These are phyloP conservation scores for Alternaria sp. DNA, from an alignment of 2,329 filamentous ascomycete genomes.

Conservation along the genomic window DNA sequence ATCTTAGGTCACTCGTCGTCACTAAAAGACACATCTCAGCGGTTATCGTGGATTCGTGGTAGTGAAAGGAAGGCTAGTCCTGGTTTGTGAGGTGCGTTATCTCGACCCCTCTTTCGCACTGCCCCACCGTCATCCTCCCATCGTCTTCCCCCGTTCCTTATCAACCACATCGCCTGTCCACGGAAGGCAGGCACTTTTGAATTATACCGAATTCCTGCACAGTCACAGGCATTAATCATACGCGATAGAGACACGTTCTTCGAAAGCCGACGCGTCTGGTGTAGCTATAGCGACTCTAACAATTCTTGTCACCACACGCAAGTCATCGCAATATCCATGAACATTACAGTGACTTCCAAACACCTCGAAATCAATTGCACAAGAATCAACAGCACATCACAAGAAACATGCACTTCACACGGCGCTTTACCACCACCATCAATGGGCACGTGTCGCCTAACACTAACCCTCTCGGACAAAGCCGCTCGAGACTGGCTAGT, in stretches of 20 bases:
- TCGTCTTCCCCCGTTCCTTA: slow-evolving; percentile 31
- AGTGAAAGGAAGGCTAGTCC: slow-evolving; percentile 26
- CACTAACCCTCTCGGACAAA: slow-evolving; percentile 58
- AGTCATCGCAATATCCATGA: background rate
- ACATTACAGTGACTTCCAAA: slow-evolving; percentile 14
- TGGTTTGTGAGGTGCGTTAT: slow-evolving; percentile 32
- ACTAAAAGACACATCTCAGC: slow-evolving; percentile 8
- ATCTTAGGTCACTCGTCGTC: background rate
- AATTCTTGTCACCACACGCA: background rate
- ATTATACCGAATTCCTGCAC: slow-evolving; percentile 6
- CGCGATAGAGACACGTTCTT: slow-evolving; percentile 11
- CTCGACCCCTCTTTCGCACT: slow-evolving; percentile 37
- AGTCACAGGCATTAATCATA: slow-evolving; percentile 31
- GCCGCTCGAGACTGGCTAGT: slow-evolving; percentile 44
- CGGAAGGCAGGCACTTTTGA: slow-evolving; percentile 9
- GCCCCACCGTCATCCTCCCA: slow-evolving; percentile 18
- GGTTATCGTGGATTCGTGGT: slow-evolving; percentile 17
- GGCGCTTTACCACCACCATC: slow-evolving; percentile 36
- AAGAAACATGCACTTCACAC: slow-evolving; percentile 41
- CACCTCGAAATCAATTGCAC: slow-evolving; percentile 34
- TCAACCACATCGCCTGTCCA: slow-evolving; percentile 23
- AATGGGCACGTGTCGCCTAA: slow-evolving; percentile 77
- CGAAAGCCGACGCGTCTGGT: slow-evolving; percentile 17
- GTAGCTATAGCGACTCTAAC: background rate
- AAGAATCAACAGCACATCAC: slow-evolving; percentile 35